Base-by-base conservation (phyloP, 345 rosid genomes). In the Citrus australasica region DNA sequence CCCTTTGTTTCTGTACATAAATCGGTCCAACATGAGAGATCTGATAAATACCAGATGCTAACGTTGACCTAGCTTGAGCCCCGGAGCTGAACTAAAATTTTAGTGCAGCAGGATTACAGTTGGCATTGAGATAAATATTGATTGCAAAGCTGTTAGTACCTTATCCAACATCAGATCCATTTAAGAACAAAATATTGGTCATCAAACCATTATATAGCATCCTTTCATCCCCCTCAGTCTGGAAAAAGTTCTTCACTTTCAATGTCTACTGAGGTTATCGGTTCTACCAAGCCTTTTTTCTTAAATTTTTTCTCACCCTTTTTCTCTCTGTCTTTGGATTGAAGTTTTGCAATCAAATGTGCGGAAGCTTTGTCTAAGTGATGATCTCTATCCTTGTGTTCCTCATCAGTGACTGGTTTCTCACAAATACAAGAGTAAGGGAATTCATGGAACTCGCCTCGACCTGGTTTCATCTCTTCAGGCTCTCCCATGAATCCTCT, bases 401-500 rank as follows among this genome's bases (percentile, higher is more conserved):
- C 78, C 51, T 75, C 80, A 30, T 85, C 84, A 5, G 77, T 62
- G 59, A 78, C 78, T 35, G 91, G 91, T 78, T 82, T 92, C 81
- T 93, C 85, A 59, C 99, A 97, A 30, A 97, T 83, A 75, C 99
- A 97, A 74, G 95, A 74, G 67, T 87, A 84, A 14, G 98, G 99
- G 78, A 82, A 92, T 86, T 97, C 99, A 21, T 91, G 93, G 82
- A 94, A 93, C 82, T 97, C 98, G 30, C 98, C 94, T 11, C 93
- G 87, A 72, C 98, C 98, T 42, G 89, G 92, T 85, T 85, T 92
- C 86, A 92, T 79, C 83, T 94, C 94, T 80, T 97, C 90, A 1
- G 98, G 99, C 84, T 97, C 98, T 46, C 99, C 99, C 96, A 94
- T 91, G 84, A 92, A 97, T 80, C 98, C 99, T 76, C 94, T 94